phyloP scores from a whole-genome alignment of 163 green algal species.

The Scenedesmus sp. region DNA sequence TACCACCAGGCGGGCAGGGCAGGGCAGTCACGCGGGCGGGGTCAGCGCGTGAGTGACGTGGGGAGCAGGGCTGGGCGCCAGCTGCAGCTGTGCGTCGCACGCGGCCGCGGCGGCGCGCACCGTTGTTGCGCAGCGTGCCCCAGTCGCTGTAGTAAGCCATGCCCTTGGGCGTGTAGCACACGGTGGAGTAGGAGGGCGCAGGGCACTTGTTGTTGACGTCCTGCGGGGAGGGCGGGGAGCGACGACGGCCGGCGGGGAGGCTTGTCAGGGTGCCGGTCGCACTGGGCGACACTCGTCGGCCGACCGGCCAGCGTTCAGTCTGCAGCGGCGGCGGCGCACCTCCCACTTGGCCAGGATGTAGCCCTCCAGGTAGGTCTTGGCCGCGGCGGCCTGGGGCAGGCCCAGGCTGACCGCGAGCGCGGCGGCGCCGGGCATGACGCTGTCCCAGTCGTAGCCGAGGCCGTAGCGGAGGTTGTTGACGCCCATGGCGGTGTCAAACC shows the following conservation, averaged over 20 bases:
- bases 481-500: constrained; percentile 21
- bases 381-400: background rate
- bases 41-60: too few relatives aligned
- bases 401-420: constrained; percentile 21
- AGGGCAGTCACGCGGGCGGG: too few relatives aligned
- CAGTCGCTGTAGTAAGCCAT: constrained; percentile 43
- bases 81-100: too few relatives aligned
- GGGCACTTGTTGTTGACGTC: constrained; percentile 41
- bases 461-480: constrained; percentile 40
- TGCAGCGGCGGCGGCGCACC: background rate
- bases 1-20: too few relatives aligned
- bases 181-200: constrained; percentile 21
- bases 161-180: constrained; percentile 46
- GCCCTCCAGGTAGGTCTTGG: constrained; percentile 37
- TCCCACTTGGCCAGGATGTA: constrained; percentile 44
- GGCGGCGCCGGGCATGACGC: constrained; percentile 26
- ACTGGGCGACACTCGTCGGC: too few relatives aligned
- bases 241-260: too few relatives aligned
- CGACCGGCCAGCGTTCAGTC: background rate
- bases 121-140: constrained; percentile 43
- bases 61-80: too few relatives aligned
- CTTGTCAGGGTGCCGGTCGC: too few relatives aligned
- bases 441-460: constrained; percentile 48
- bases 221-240: too few relatives aligned
- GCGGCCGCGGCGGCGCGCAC: too few relatives aligned